Evolutionary conservation across 768 basidiomycete genomes (phyloP), one percentile per base, ranked within the genome.

Genomic region (Mycena crocata): DNA sequence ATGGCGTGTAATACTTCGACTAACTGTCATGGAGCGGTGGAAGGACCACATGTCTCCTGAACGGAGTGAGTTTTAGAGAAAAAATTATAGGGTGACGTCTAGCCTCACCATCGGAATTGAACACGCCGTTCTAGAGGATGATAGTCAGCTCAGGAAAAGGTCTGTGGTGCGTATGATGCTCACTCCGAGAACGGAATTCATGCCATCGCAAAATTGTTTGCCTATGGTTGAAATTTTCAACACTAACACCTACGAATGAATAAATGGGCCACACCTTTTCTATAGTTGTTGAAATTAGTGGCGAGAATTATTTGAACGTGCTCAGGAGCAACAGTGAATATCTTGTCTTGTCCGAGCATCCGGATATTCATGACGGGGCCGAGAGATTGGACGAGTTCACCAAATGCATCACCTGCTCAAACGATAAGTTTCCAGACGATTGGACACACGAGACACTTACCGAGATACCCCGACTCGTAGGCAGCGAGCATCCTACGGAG

Each of bases 351-450:
- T 61, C 70, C 66, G 0, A 67, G 28, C 8, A 58, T 7, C 42
- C 62, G 23, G 19, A 67, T 35, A 35, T 73, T 62, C 34, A 62
- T 24, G 7, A 68, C 60, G 14, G 67, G 64, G 19, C 70, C 72
- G 8, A 69, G 21, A 14, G 58, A 37, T 1, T 39, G 24, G 15
- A 60, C 32, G 3, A 59, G 4, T 10, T 17, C 57, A 17, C 14
- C 34, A 9, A 66, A n/a, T 26, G 15, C 48, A 35, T 66, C 64
- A 0, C 57, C 64, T 65, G 31, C 80, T 62, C 84, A 85, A 37
- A 78, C 77, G 5, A 78, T 61, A 84, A 82, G 71, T 84, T 76
- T 26, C 23, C 17, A 19, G 21, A 21, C 72, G 73, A 28, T 80
- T 79, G 23, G 80, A 74, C 26, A 81, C n/a, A 42, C 73, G 24